Percentiles rank a stretch among this genome's conserved stretches.
These are phyloP conservation scores for Excoecaria agallocha DNA, from an alignment of 345 rosid genomes.

Conservation along the genomic window DNA sequence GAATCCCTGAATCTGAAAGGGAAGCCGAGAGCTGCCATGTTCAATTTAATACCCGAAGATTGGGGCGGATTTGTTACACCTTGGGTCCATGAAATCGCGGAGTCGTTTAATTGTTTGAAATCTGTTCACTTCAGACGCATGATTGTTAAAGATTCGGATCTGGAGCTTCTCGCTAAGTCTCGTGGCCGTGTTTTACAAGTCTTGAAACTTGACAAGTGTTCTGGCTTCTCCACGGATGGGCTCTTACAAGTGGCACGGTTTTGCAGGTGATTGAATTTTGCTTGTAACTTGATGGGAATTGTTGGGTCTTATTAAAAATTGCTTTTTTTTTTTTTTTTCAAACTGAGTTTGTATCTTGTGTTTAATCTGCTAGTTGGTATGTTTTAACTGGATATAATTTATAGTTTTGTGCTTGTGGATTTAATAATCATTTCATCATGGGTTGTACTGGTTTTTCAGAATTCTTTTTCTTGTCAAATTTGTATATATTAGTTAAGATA, in stretches of 20 bases:
- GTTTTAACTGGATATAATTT: not conserved
- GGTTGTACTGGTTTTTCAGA: not conserved
- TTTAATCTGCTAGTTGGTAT: not conserved
- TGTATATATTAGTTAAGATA: not conserved
- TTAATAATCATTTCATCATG: not conserved
- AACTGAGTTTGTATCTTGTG: not conserved
- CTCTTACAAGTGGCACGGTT: constrained; percentile 56
- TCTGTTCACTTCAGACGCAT: constrained; percentile 76
- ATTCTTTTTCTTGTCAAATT: not conserved
- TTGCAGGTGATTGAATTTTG: constrained; percentile 58
- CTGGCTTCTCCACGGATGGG: constrained; percentile 85
- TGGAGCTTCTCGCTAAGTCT: constrained; percentile 47
- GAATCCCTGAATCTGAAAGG: constrained; percentile 85
- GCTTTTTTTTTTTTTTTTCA: not conserved
- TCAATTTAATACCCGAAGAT: constrained; percentile 82
- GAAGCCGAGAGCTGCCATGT: constrained; percentile 94
- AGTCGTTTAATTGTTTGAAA: constrained; percentile 50
- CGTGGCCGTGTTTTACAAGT: constrained; percentile 47
- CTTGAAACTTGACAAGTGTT: constrained; percentile 84
- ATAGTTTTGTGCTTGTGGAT: not conserved
- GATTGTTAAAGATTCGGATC: constrained; percentile 83
- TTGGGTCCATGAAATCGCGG: constrained; percentile 62
- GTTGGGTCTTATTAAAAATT: not conserved
- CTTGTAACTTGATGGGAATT: not conserved
- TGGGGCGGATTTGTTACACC: constrained; percentile 90